Evolutionary conservation across 768 basidiomycete genomes (phyloP), one percentile per base, ranked within the genome.

Genomic region (Mrakia frigida): DNA sequence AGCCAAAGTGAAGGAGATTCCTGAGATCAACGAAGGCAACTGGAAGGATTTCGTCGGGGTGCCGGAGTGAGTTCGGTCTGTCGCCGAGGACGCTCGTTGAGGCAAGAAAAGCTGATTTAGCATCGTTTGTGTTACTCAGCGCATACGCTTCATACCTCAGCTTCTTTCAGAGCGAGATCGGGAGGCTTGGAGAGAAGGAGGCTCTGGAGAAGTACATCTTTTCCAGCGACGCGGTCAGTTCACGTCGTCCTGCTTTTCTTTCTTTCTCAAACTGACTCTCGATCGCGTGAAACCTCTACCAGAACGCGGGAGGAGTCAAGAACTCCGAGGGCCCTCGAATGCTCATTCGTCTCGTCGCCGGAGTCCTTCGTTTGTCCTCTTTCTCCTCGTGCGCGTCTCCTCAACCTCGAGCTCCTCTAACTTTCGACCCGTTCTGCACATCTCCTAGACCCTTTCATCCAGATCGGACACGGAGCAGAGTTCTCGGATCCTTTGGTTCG

Each of bases 401-500:
- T 59, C 16, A 11, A 10, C 3, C 3, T 50, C 23, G 13, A 28
- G 69, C 43, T 16, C n/a, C 16, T 31, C 3, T 53, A 0, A 41
- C 7, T 39, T 28, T 33, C 41, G 3, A 4, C 46, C 7, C 68
- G 16, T 23, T 25, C 63, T 14, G 18, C 46, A 39, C 73, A n/a
- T 41, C 28, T 3, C 7, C 6, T 59, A 76, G 75, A 75, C 14
- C 74, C 74, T 0, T 60, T 76, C 68, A 76, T 76, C 11, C 75
- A 76, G 25, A 3, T 65, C 59, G 75, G 75, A 10, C 70, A 70
- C 31, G 75, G 69, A 43, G 75, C 75, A 0, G 75, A 76, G 35
- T 76, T 76, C 59, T 25, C 21, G 1, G 33, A 52, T 16, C 28
- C 43, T 16, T 28, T 69, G 6, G 73, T 74, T 18, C 60, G 72